Evolutionary conservation across 345 rosid genomes (phyloP).

Genomic region (Linum trigynum): DNA sequence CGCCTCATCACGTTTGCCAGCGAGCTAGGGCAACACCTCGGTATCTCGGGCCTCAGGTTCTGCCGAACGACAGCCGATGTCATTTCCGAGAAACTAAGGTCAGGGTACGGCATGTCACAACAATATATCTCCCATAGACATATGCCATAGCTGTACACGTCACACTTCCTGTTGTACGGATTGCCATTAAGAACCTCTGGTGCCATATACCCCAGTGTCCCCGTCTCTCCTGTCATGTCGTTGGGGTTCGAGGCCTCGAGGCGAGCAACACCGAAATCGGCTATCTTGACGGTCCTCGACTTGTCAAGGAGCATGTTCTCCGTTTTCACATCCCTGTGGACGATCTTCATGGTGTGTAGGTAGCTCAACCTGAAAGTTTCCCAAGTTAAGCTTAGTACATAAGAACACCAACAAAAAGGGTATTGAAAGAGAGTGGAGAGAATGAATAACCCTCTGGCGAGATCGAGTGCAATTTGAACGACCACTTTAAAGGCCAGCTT

Average conservation of each 20-base stretch:
- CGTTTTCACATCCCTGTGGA: conserved; percentile 34
- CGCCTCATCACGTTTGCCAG: conserved; percentile 30
- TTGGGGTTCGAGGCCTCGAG: conserved; percentile 33
- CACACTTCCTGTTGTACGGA: conserved; percentile 31
- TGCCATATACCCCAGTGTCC: conserved; percentile 34
- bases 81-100: conserved; percentile 32
- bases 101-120: conserved; percentile 35
- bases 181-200: conserved; percentile 34
- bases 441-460: conserved; percentile 25
- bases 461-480: conserved; percentile 24
- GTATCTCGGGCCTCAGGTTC: conserved; percentile 34
- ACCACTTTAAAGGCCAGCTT: conserved; percentile 26
- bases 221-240: conserved; percentile 36
- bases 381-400: not conserved
- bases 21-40: conserved; percentile 29
- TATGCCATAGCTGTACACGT: conserved; percentile 34
- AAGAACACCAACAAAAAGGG: conserved; percentile 3
- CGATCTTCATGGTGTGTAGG: conserved; percentile 31
- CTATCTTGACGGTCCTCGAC: conserved; percentile 27
- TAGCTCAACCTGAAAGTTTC: conserved; percentile 26
- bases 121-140: conserved; percentile 40
- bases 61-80: conserved; percentile 33
- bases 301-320: conserved; percentile 36
- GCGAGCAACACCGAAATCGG: conserved; percentile 35
- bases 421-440: not conserved